Conservation (phyloP, 2,329 filamentous ascomycete genomes). For the Trichoderma atroviride region DNA sequence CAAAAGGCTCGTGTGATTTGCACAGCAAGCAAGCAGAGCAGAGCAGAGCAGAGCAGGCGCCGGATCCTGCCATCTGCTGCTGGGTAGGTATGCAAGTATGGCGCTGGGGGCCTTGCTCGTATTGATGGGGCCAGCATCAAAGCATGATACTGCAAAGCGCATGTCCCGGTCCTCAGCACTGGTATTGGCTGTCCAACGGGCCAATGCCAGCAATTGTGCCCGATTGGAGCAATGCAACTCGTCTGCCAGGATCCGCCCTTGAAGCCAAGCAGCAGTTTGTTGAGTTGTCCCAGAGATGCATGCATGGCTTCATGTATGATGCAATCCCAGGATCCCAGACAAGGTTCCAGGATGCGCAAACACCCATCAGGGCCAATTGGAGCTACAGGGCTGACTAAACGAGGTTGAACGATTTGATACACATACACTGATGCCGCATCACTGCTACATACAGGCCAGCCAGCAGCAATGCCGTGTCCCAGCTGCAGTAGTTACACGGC, state of each 20-base stretch:
- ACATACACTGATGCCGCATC: background rate
- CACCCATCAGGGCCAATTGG: background rate
- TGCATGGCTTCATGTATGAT: background rate
- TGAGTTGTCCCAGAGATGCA: slow-evolving; percentile 5
- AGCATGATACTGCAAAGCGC: background rate
- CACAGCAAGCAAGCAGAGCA: background rate
- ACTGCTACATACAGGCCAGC: background rate
- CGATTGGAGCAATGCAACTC: background rate
- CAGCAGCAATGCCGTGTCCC: background rate
- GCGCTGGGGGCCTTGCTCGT: background rate
- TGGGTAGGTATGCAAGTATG: background rate
- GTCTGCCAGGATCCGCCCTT: background rate
- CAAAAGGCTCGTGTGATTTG: background rate
- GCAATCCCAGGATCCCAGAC: background rate
- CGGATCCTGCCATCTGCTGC: background rate
- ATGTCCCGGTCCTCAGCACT: background rate
- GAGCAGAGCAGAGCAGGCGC: background rate
- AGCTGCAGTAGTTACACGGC: background rate
- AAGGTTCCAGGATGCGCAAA: background rate
- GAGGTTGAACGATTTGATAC: background rate
- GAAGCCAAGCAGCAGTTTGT: slow-evolving; percentile 1
- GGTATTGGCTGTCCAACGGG: background rate
- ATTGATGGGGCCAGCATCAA: background rate
- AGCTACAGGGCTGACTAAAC: background rate
- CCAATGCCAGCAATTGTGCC: background rate